Conservation (phyloP, 1,284 basidiomycete genomes). For the Rhodotorula sp. region DNA sequence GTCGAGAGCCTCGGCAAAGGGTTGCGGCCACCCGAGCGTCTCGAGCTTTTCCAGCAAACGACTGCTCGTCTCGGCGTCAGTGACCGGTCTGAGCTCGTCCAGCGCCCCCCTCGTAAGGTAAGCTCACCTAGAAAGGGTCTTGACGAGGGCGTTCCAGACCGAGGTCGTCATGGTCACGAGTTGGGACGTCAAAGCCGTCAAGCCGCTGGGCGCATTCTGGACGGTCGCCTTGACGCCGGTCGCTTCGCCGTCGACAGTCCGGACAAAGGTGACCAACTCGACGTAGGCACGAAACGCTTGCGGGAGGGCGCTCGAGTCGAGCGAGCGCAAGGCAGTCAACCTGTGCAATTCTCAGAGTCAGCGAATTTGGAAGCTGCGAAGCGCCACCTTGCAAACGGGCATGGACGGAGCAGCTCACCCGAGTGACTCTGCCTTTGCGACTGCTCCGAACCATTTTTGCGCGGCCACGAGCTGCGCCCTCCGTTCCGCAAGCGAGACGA, state of each 20-base stretch:
- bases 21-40: conserved; percentile 74
- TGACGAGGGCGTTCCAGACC: conserved; percentile 37
- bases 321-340: conserved; percentile 45
- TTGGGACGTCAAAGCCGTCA: conserved; percentile 30
- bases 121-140: conserved; percentile 24
- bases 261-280: conserved; percentile 36
- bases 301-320: conserved; percentile 49
- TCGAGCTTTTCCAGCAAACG: conserved; percentile 64
- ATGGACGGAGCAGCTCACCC: conserved; percentile 59
- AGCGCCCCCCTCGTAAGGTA: conserved; percentile 52
- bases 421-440: conserved; percentile 67
- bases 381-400: background rate
- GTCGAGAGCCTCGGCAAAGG: conserved; percentile 51
- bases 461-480: conserved; percentile 72
- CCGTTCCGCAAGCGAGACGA: conserved; percentile 69
- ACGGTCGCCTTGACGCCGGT: background rate
- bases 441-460: conserved; percentile 69
- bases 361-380: too few species aligned
- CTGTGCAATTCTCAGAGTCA: too few species aligned
- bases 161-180: conserved; percentile 38
- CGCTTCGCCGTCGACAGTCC: conserved; percentile 17
- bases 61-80: background rate
- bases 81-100: conserved; percentile 64
- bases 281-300: conserved; percentile 45
- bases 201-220: background rate